Percentiles rank a stretch among this genome's conserved stretches.
Conservation (phyloP, 2,329 filamentous ascomycete genomes). For the Phaeosphaeria sp. region DNA sequence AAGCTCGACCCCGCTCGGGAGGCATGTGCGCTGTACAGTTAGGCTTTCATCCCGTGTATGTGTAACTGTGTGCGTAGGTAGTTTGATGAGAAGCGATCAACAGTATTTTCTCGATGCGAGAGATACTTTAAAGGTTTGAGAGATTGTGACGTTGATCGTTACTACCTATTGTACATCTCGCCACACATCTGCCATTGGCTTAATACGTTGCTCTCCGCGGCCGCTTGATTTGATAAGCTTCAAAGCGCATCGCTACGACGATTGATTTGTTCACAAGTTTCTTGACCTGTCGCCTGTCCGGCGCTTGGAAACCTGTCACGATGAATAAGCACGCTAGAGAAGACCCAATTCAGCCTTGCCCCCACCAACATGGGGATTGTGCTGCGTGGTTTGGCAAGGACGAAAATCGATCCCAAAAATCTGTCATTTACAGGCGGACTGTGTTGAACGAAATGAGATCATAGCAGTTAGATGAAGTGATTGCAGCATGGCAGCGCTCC, state of each 20-base stretch:
- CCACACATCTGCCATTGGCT: background rate
- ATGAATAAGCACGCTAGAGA: background rate
- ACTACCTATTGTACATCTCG: background rate
- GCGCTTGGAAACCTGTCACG: background rate
- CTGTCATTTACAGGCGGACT: no score
- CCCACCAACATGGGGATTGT: no score
- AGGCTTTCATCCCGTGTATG: background rate
- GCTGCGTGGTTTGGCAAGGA: no score
- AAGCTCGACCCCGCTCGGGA: constrained; percentile 31
- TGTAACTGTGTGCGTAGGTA: background rate
- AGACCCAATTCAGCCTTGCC: background rate
- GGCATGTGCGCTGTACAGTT: constrained; percentile 16
- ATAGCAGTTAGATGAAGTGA: no score
- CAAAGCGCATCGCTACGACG: background rate
- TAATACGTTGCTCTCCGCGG: background rate
- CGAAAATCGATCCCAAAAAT: no score
- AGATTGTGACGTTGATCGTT: background rate
- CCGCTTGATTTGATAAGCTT: background rate
- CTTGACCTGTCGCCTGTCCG: no score
- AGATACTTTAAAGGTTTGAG: background rate
- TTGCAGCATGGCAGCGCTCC: no score
- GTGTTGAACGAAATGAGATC: no score
- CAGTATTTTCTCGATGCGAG: background rate
- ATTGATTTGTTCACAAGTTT: background rate
- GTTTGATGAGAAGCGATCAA: no score